Percentiles rank a stretch among this genome's conserved stretches.
These are phyloP conservation scores for Didymellaceae sp. DNA, from an alignment of 2,329 filamentous ascomycete species.

Conservation along the genomic window DNA sequence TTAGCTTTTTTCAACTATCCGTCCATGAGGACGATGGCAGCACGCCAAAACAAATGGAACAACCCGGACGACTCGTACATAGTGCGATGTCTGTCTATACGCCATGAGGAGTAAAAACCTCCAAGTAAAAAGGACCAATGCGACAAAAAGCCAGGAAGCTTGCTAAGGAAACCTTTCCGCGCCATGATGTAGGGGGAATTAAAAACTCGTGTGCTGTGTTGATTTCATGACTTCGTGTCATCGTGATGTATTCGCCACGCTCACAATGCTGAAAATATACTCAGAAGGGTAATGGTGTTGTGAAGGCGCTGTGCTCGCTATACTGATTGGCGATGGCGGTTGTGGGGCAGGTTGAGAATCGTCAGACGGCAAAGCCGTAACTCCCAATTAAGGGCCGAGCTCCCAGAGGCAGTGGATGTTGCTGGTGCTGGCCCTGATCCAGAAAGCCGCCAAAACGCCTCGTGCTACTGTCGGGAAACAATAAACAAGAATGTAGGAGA, in stretches of 20 bases:
- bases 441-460: conserved; percentile 40
- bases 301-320: conserved; percentile 15
- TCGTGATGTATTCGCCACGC: conserved; percentile 41
- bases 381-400: conserved; percentile 32
- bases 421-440: conserved; percentile 33
- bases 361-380: conserved; percentile 33
- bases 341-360: neutral
- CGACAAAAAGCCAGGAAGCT: conserved; percentile 20
- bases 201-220: conserved; percentile 27
- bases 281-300: conserved; percentile 26
- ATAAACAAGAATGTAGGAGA: conserved; percentile 50
- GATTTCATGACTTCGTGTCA: conserved; percentile 47
- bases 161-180: conserved; percentile 17
- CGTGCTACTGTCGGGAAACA: conserved; percentile 39
- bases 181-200: conserved; percentile 26
- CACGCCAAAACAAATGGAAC: conserved; percentile 12
- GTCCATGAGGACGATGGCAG: conserved; percentile 7
- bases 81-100: conserved; percentile 29
- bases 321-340: conserved; percentile 1
- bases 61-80: conserved; percentile 21
- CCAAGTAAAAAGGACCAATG: conserved; percentile 18
- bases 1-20: conserved; percentile 27
- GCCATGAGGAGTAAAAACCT: conserved; percentile 21
- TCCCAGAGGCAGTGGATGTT: conserved; percentile 21
- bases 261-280: conserved; percentile 45